A percentile compares a stretch with the other conserved stretches of the same genome.
phyloP scores from a whole-genome alignment of 768 basidiomycete species.

The Porpolomopsis calyptriformis region DNA sequence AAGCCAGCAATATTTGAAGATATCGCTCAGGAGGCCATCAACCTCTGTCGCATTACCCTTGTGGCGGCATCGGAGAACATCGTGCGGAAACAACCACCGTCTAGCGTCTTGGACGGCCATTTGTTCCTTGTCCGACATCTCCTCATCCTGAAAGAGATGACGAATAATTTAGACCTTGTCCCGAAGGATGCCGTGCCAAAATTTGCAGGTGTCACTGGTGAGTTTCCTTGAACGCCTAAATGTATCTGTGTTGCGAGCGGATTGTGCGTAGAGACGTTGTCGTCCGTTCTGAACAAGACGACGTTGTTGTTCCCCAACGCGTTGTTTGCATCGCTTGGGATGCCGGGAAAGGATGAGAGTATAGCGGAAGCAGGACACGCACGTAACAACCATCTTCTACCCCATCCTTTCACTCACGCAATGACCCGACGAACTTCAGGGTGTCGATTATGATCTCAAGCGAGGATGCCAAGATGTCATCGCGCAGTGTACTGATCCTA shows the following conservation, averaged over 20 bases:
- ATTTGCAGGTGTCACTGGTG: slow-evolving; percentile 51
- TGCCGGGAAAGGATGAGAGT: slow-evolving; percentile 49
- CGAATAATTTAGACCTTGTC: slow-evolving; percentile 59
- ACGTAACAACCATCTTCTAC: slow-evolving; percentile 13
- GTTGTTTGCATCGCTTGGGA: slow-evolving; percentile 59
- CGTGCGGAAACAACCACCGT: slow-evolving; percentile 33
- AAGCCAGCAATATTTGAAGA: slow-evolving; percentile 96
- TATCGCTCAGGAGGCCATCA: slow-evolving; percentile 87
- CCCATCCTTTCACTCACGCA: neutral
- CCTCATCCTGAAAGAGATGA: slow-evolving; percentile 84
- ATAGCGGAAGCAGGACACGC: slow-evolving; percentile 69
- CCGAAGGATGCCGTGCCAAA: slow-evolving; percentile 34
- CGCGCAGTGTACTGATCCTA: slow-evolving; percentile 40
- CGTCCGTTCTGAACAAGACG: slow-evolving; percentile 50
- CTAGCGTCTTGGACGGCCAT: slow-evolving; percentile 52
- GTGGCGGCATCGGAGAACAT: slow-evolving; percentile 61
- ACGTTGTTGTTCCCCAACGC: slow-evolving; percentile 56
- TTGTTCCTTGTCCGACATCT: slow-evolving; percentile 88
- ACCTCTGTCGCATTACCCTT: slow-evolving; percentile 73
- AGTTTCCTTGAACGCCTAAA: neutral
- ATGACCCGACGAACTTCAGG: slow-evolving; percentile 32
- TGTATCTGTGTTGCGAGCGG: neutral
- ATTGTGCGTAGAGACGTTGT: slow-evolving; percentile 36
- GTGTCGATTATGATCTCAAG: slow-evolving; percentile 80
- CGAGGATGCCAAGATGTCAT: slow-evolving; percentile 81